Conservation (phyloP, 352 stramenopile species). For the Saprolegnia parasitica region DNA sequence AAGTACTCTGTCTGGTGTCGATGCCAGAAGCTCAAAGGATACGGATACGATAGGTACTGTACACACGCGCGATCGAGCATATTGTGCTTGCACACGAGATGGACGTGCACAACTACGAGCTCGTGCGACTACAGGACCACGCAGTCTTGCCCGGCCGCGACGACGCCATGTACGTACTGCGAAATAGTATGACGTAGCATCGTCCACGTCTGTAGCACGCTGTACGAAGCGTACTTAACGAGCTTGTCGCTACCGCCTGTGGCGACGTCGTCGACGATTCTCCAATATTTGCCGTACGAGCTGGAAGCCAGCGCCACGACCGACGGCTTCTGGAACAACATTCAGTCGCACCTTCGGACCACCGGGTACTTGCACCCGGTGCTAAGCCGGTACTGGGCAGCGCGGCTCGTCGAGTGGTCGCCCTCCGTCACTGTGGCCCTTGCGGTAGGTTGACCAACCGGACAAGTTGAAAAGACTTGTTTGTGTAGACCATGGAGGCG, state of each 20-base stretch:
- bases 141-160: too few species aligned
- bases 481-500: background rate
- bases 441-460: conserved; percentile 5
- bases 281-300: background rate
- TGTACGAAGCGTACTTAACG: background rate
- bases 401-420: conserved; percentile 1
- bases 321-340: conserved; percentile 24
- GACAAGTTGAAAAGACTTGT: too few species aligned
- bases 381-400: conserved; percentile 4
- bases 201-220: too few species aligned
- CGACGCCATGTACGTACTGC: too few species aligned
- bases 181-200: too few species aligned
- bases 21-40: too few species aligned
- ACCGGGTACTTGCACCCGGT: conserved; percentile 21
- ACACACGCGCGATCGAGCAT: background rate
- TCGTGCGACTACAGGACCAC: background rate
- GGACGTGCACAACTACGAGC: background rate
- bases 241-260: background rate
- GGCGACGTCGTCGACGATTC: background rate
- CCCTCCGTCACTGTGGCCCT: background rate
- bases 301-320: conserved; percentile 16
- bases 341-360: conserved; percentile 6
- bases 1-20: background rate
- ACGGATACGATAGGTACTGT: conserved; percentile 20
- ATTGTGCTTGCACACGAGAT: background rate